Base-by-base conservation (phyloP, 257 asterid genomes). In the Linaria vulgaris region DNA sequence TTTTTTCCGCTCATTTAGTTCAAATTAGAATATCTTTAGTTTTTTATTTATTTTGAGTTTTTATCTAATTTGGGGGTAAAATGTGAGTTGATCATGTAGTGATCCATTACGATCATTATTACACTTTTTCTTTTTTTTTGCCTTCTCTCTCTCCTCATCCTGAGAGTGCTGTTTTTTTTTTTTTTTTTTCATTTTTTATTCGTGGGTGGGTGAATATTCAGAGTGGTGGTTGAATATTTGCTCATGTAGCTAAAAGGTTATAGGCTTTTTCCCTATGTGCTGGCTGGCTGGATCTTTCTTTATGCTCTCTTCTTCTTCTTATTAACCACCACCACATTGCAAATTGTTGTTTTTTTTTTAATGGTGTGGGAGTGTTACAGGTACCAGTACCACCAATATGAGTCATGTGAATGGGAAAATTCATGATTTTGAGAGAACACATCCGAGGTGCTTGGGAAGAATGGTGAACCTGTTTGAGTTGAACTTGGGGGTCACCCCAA, bases 401-500 rank as follows among this genome's bases (percentile, higher is more conserved):
- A 89, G 78, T 78, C 88, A 84, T 19, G 45, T 80, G 73, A 72
- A 69, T 71, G 82, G 74, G 10, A 70, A 78, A 63, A 72, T 10
- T 68, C 58, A 31, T 66, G 72, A 63, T 60, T 71, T 68, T 66
- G 94, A 84, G 75, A 76, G 76, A 68, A 70, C 87, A 27, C 68
- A 82, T 67, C 85, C 94, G 23, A 95, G 96, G 71, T 87, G 96
- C 79, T 72, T 90, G 88, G 99, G 99, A 70, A 82, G 85, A 75
- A 81, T 84, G 95, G 97, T 85, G 74, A 90, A 85, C 74, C 82
- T 90, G 78, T 90, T 87, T 39, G 95, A 90, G 72, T 63, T 88
- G 85, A 82, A 83, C 72, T 72, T 72, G 25, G 95, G 92, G 73
- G 80, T 69, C 47, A 25, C 95, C 31, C 68, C 92, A 71, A 84